Conservation (phyloP, 805 yeast genomes). For the Candida argentea region DNA sequence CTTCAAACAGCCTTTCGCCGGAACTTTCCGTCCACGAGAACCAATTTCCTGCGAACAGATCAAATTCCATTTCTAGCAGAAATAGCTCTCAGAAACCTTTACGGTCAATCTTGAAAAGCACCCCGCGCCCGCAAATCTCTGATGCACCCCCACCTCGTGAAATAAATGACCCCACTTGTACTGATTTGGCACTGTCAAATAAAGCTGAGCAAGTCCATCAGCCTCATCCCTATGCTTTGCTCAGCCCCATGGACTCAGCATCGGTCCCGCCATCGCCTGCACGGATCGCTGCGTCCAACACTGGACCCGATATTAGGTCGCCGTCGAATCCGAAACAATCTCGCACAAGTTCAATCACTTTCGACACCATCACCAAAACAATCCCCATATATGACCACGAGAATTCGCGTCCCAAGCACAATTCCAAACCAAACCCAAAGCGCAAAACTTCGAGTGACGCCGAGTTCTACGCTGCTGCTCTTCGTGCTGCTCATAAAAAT, state of each 20-base stretch:
- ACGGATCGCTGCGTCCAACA: too few species aligned
- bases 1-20: neutral
- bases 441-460: constrained; percentile 3
- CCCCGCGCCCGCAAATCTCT: too few species aligned
- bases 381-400: constrained; percentile 15
- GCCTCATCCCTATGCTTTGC: too few species aligned
- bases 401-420: constrained; percentile 2
- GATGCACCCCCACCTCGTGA: too few species aligned
- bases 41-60: neutral
- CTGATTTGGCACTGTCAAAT: too few species aligned
- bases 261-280: too few species aligned
- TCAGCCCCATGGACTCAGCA: too few species aligned
- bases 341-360: constrained; percentile 20
- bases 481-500: constrained; percentile 15
- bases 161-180: too few species aligned
- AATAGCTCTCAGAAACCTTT: constrained; percentile 16
- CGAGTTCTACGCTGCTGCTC: constrained; percentile 14
- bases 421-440: constrained; percentile 1
- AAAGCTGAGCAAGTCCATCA: too few species aligned
- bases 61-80: neutral
- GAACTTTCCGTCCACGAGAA: too few species aligned
- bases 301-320: too few species aligned
- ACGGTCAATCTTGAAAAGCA: constrained; percentile 25
- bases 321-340: too few species aligned
- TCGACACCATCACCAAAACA: constrained; percentile 27